These are phyloP conservation scores for Proliferodiscus dingleyae DNA, from an alignment of 2,329 filamentous ascomycete species.

Conservation along the genomic window DNA sequence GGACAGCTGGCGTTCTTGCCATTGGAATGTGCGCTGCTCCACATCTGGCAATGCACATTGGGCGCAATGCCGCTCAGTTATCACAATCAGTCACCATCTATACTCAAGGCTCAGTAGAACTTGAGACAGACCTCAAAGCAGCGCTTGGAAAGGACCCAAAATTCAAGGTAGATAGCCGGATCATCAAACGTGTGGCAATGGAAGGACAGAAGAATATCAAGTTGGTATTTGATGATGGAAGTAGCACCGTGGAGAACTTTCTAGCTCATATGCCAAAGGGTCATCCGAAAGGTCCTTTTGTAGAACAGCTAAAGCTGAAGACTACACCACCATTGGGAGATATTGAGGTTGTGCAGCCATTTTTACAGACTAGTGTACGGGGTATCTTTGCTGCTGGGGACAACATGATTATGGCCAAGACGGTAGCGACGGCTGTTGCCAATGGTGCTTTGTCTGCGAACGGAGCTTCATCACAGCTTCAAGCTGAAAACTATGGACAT, in stretches of 20 bases:
- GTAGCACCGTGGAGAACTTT: background rate
- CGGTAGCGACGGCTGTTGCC: background rate
- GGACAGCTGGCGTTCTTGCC: background rate
- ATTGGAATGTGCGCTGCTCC: background rate
- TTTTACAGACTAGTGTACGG: background rate
- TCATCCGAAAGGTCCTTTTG: background rate
- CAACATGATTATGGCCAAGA: background rate
- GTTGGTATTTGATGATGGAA: background rate
- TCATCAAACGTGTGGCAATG: background rate
- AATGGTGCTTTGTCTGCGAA: background rate
- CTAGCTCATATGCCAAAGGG: background rate
- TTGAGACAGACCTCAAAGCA: background rate
- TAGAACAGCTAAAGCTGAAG: background rate
- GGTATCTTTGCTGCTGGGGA: background rate
- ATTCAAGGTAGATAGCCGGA: background rate
- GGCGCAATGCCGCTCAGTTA: background rate
- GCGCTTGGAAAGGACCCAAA: background rate
- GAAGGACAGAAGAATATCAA: background rate
- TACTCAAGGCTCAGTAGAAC: background rate
- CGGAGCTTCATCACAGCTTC: background rate
- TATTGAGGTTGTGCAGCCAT: background rate
- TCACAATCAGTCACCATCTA: background rate
- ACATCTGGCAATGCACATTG: background rate
- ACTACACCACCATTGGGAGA: background rate
- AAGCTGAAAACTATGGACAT: background rate